These are phyloP conservation scores for Aegle marmelos DNA, from an alignment of 345 rosid species.

Conservation along the genomic window DNA sequence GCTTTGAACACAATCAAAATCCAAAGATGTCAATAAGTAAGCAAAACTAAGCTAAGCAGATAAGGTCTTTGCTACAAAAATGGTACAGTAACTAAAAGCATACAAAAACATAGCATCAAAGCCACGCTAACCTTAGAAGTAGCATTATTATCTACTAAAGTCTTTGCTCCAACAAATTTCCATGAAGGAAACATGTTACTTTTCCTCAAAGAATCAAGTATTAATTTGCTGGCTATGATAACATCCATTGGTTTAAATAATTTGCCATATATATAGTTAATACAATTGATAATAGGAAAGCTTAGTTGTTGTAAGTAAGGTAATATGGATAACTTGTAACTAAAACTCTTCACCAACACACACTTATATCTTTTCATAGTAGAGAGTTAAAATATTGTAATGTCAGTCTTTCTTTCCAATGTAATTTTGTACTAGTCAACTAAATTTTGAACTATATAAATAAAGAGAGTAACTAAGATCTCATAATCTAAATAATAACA, in stretches of 20 bases:
- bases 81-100: not conserved
- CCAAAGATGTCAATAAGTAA: slow-evolving; percentile 13
- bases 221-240: slow-evolving; percentile 57
- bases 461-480: too few species aligned
- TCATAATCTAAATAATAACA: too few species aligned
- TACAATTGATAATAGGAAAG: slow-evolving; percentile 1
- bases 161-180: slow-evolving; percentile 41
- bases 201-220: slow-evolving; percentile 77
- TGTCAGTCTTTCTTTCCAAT: too few species aligned
- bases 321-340: slow-evolving; percentile 2
- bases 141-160: slow-evolving; percentile 26
- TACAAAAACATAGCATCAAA: slow-evolving; percentile 6
- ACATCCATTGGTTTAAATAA: slow-evolving; percentile 34
- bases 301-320: not conserved
- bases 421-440: too few species aligned
- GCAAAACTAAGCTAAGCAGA: slow-evolving; percentile 28
- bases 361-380: too few species aligned
- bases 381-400: too few species aligned
- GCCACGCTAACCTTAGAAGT: slow-evolving; percentile 48
- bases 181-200: slow-evolving; percentile 75
- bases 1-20: too few species aligned
- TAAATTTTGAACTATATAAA: too few species aligned
- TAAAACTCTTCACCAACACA: slow-evolving; percentile 3
- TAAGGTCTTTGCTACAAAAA: not conserved
- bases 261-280: not conserved